Evolutionary conservation across 768 basidiomycete species (phyloP).

Genomic region (Auricularia auricula-judae): DNA sequence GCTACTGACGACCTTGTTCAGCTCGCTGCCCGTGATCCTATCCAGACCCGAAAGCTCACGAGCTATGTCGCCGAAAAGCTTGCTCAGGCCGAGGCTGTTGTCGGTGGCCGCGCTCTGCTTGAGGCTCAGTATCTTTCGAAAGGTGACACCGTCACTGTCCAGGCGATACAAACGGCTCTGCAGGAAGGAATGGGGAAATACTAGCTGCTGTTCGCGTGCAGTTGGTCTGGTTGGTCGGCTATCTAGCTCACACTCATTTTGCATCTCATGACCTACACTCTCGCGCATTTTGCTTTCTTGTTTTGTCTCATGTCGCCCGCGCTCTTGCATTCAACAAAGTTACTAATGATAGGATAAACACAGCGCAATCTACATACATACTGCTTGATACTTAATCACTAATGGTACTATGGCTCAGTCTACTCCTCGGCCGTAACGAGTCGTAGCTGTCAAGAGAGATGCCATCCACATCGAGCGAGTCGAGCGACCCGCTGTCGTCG

Average conservation of each 20-base stretch:
- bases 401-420: not conserved
- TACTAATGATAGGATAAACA: too few species aligned
- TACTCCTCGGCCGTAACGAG: not conserved
- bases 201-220: not conserved
- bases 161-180: constrained; percentile 38
- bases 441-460: constrained; percentile 34
- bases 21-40: constrained; percentile 61
- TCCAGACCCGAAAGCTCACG: constrained; percentile 56
- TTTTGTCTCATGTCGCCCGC: constrained; percentile 1
- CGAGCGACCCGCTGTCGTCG: constrained; percentile 21
- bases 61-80: constrained; percentile 46
- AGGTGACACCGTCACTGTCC: constrained; percentile 63
- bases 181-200: not conserved
- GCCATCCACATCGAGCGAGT: constrained; percentile 44
- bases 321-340: not conserved
- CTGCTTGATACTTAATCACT: too few species aligned
- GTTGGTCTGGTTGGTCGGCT: not conserved
- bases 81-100: constrained; percentile 49
- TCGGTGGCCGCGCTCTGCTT: constrained; percentile 50
- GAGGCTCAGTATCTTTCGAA: constrained; percentile 47
- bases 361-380: too few species aligned
- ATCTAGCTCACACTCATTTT: not conserved
- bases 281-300: not conserved
- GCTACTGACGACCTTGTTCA: constrained; percentile 19
- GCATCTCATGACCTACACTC: not conserved